Evolutionary conservation across 371 early-diverging fungal genomes (phyloP), one percentile per base, ranked within the genome.

Genomic region (Mucor saturninus): DNA sequence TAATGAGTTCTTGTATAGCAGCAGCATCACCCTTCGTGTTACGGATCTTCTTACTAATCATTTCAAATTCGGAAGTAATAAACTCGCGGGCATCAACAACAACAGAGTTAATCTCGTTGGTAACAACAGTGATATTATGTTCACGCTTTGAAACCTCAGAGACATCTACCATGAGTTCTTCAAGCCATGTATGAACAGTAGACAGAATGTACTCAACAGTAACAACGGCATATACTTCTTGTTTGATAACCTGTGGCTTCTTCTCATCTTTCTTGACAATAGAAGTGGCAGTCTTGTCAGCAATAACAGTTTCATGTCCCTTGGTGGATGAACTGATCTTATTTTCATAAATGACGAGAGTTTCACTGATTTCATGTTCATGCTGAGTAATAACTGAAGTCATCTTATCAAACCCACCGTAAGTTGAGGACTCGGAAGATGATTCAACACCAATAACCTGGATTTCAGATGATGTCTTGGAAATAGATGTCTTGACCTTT

Each of bases 391-490:
- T 59, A 0, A 73, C 39, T 5, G 63, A 58, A 14, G 67, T 59
- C 72, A 76, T 73, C 39, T 65, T 50, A 13, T 67, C 69, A 52
- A 65, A 59, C 29, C 73, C 70, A 51, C 69, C 69, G 38, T 62
- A 68, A 10, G 43, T 38, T 7, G 28, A 49, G 14, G 51, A 39
- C 1, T 49, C 40, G 2, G 46, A 48, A 9, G 64, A 57, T 35
- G 64, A 40, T 9, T 72, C 55, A 26, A 69, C 45, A 61, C 67
- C 67, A 46, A 69, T 59, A 0, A 38, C 53, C 59, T 69, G 62
- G 32, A 73, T 66, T 45, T 73, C 62, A 51, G 60, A 61, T 9
- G 64, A 51, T n/a, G 54, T 61, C 52, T 66, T 52, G 11, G 61
- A 53, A 26, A 69, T 63, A 8, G 56, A 57, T 2, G 66, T 43